These are phyloP conservation scores for Exidia glandulosa DNA, from an alignment of 768 basidiomycete genomes.

Conservation along the genomic window DNA sequence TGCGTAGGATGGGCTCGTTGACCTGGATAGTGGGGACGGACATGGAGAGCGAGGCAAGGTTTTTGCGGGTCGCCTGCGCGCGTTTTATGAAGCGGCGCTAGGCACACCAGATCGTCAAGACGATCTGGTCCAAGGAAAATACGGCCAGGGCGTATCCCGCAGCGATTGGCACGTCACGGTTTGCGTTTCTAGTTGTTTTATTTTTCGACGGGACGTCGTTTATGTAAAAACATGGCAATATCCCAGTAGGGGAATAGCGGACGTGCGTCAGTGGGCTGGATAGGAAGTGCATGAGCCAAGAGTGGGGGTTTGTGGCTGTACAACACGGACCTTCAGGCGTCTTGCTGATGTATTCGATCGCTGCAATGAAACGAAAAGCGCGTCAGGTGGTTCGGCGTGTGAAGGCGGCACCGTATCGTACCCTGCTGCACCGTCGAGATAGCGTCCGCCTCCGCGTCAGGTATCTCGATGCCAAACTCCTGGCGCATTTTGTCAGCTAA, in stretches of 20 bases:
- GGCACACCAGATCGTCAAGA: background rate
- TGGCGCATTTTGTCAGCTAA: slow-evolving; percentile 19
- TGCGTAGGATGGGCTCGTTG: slow-evolving; percentile 34
- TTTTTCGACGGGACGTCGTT: background rate
- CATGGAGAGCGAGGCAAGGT: background rate
- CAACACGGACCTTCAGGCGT: slow-evolving; percentile 66
- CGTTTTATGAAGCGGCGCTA: background rate
- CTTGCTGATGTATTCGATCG: slow-evolving; percentile 91
- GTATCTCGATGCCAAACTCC: slow-evolving; percentile 98
- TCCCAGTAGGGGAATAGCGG: background rate
- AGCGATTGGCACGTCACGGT: background rate
- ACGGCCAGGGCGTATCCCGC: background rate
- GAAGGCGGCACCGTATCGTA: slow-evolving; percentile 24
- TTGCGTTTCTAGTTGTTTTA: background rate
- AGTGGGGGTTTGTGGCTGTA: background rate
- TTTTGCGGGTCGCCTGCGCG: background rate
- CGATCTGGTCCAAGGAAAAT: background rate
- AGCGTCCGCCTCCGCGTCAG: slow-evolving; percentile 90
- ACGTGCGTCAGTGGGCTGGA: background rate
- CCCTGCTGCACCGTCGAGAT: slow-evolving; percentile 90
- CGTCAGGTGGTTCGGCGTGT: background rate
- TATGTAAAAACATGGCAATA: background rate
- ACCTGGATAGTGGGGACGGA: slow-evolving; percentile 2
- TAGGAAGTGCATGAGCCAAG: background rate
- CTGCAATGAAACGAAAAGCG: slow-evolving; percentile 27